Evolutionary conservation across 495 filamentous ascomycete genomes (phyloP).

Genomic region (Penicillium manginii): DNA sequence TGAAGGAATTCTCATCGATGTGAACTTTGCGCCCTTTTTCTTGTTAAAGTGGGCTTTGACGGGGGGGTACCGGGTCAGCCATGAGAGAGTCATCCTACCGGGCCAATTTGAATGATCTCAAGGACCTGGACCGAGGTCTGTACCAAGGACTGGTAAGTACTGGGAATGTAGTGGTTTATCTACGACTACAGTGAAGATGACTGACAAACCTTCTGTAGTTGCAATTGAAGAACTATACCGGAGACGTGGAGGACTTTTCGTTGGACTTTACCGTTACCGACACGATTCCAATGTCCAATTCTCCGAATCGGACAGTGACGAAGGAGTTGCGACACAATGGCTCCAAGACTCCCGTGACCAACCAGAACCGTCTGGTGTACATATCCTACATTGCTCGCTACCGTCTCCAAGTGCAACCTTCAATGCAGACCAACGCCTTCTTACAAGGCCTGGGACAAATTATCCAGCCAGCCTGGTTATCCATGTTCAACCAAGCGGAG

Average conservation of each 20-base stretch:
- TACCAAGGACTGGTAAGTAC: conserved; percentile 82
- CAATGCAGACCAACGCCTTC: conserved; percentile 81
- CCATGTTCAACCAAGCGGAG: conserved; percentile 97
- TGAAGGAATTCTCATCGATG: conserved; percentile 94
- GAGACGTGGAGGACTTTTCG: conserved; percentile 75
- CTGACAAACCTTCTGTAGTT: conserved; percentile 46
- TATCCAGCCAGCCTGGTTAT: conserved; percentile 89
- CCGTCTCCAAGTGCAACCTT: conserved; percentile 77
- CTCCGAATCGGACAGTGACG: conserved; percentile 55
- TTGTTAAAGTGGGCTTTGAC: conserved; percentile 90
- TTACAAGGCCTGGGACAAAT: conserved; percentile 82
- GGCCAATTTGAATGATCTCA: conserved; percentile 88
- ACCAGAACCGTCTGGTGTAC: conserved; percentile 90
- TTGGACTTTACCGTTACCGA: conserved; percentile 93
- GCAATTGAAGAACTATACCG: conserved; percentile 84
- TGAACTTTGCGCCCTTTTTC: conserved; percentile 94
- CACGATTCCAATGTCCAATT: conserved; percentile 61
- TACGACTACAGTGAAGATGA: background rate
- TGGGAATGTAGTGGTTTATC: background rate
- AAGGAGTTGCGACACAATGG: conserved; percentile 77
- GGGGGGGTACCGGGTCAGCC: conserved; percentile 64
- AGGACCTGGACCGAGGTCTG: conserved; percentile 89
- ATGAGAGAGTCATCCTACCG: conserved; percentile 73
- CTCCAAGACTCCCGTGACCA: conserved; percentile 79
- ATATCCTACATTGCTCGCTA: conserved; percentile 89